Percentiles rank a stretch among this genome's conserved stretches.
These are phyloP conservation scores for Trichosanthes cucumerina DNA, from an alignment of 306 rosid species.

Conservation along the genomic window DNA sequence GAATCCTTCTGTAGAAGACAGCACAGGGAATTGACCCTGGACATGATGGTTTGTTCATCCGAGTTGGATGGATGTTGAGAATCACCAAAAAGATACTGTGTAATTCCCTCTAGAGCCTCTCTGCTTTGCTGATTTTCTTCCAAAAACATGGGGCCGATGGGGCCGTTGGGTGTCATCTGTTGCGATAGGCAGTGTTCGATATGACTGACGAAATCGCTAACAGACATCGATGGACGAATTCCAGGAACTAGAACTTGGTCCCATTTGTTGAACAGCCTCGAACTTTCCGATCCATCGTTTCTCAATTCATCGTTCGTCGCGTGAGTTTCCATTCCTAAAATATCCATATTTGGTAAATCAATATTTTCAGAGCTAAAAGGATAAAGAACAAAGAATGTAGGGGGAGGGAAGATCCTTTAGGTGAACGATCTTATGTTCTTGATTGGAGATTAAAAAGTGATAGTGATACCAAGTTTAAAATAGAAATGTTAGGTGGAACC, in stretches of 20 bases:
- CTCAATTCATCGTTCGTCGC: constrained; percentile 45
- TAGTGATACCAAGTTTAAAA: not conserved
- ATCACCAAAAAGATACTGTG: constrained; percentile 61
- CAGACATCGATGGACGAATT: constrained; percentile 55
- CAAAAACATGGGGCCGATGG: constrained; percentile 29
- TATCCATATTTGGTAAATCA: not conserved
- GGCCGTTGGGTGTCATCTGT: constrained; percentile 43
- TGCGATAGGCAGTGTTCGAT: constrained; percentile 62
- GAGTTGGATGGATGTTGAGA: constrained; percentile 35
- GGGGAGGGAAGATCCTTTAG: not conserved
- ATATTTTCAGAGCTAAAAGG: not conserved
- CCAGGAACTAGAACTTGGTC: constrained; percentile 60
- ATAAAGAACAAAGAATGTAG: not conserved
- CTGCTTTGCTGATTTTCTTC: constrained; percentile 34
- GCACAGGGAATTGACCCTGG: constrained; percentile 78
- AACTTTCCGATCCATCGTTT: constrained; percentile 38
- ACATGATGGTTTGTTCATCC: constrained; percentile 68
- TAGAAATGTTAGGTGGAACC: not conserved
- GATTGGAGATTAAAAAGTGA: not conserved
- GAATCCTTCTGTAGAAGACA: constrained; percentile 76
- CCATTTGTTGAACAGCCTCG: constrained; percentile 32
- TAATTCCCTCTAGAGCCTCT: constrained; percentile 53
- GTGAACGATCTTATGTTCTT: not conserved
- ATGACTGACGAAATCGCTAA: constrained; percentile 61
- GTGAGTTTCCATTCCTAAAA: constrained; percentile 34